Evolutionary conservation across 305 asterid species (phyloP).

Genomic region (Fraxinus ornus): DNA sequence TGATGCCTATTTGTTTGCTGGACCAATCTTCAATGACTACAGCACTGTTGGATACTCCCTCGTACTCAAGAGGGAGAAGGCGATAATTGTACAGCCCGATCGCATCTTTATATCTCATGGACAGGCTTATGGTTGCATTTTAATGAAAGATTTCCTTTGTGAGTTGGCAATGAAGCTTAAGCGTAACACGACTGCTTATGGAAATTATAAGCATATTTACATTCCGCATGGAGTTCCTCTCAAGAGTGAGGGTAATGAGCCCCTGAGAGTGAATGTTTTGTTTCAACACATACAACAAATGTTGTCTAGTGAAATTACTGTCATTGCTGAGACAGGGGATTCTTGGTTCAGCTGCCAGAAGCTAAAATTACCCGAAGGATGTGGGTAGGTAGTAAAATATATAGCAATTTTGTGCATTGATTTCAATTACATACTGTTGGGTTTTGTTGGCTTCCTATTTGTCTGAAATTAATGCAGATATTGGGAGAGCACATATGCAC

Average conservation of each 20-base stretch:
- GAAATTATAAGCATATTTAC: slow-evolving; percentile 52
- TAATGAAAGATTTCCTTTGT: slow-evolving; percentile 57
- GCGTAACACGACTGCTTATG: slow-evolving; percentile 45
- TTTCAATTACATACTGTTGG: no score
- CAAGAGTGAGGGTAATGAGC: slow-evolving; percentile 47
- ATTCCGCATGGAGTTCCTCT: slow-evolving; percentile 55
- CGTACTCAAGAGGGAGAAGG: slow-evolving; percentile 57
- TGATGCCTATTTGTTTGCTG: slow-evolving; percentile 60
- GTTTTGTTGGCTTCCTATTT: no score
- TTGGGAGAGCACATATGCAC: no score
- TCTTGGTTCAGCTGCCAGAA: slow-evolving; percentile 82
- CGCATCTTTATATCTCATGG: slow-evolving; percentile 47
- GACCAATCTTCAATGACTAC: slow-evolving; percentile 68
- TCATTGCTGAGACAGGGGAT: slow-evolving; percentile 69
- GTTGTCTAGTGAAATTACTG: slow-evolving; percentile 40
- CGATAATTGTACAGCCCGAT: slow-evolving; percentile 61
- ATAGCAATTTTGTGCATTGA: not conserved
- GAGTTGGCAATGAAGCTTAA: slow-evolving; percentile 45
- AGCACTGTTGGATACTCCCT: slow-evolving; percentile 67
- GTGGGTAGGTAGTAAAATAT: slow-evolving; percentile 46
- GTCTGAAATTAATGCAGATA: no score
- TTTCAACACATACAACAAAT: slow-evolving; percentile 62
- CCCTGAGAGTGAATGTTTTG: slow-evolving; percentile 57
- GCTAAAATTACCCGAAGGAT: slow-evolving; percentile 59
- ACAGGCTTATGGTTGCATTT: slow-evolving; percentile 61